Conservation (phyloP, 2,329 filamentous ascomycete genomes). For the Cadophora luteo-olivacea region DNA sequence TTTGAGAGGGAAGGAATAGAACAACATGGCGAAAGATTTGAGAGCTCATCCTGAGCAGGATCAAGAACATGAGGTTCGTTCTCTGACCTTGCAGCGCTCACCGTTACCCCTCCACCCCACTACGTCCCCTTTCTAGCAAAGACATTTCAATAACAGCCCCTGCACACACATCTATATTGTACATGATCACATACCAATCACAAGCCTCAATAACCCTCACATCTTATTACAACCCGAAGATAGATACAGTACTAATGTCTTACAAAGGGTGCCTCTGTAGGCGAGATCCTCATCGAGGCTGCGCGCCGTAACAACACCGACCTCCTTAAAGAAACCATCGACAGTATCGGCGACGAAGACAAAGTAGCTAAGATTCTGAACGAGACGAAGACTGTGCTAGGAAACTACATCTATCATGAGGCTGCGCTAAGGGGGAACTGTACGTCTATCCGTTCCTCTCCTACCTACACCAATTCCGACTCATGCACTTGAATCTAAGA, state of each 20-base stretch:
- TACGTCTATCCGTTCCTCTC: constrained; percentile 56
- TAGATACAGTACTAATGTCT: too few species aligned
- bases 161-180: not conserved
- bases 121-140: not conserved
- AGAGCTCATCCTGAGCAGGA: constrained; percentile 38
- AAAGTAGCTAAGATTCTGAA: constrained; percentile 83
- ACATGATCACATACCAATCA: not conserved
- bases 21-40: constrained; percentile 41
- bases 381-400: constrained; percentile 81
- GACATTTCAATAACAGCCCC: not conserved
- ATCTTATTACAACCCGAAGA: not conserved
- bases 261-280: constrained; percentile 78
- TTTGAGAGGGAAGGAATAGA: not conserved
- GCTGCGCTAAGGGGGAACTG: constrained; percentile 87
- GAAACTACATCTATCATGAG: constrained; percentile 88
- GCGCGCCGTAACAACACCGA: constrained; percentile 92
- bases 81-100: constrained; percentile 5
- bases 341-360: constrained; percentile 58
- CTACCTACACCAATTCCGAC: too few species aligned
- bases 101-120: constrained; percentile 20
- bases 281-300: constrained; percentile 89
- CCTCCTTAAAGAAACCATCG: constrained; percentile 78
- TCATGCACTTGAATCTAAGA: too few species aligned
- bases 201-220: not conserved
- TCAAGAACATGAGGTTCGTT: constrained; percentile 40